phyloP scores from a whole-genome alignment of 2,329 filamentous ascomycete genomes.

The Scortechinia acanthostroma region DNA sequence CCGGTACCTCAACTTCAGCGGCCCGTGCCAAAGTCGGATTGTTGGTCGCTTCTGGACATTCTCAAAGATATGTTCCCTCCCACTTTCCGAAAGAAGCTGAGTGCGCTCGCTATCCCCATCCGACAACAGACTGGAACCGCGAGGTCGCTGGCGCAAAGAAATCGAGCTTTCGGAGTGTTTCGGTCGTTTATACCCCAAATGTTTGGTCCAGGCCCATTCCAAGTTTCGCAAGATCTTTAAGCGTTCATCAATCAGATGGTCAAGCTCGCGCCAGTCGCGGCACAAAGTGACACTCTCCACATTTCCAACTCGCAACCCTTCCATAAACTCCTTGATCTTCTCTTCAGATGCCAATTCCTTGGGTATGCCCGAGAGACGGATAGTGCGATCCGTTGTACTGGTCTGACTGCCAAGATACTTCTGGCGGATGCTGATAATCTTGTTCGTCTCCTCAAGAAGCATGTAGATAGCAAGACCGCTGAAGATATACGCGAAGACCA shows the following conservation, averaged over 20 bases:
- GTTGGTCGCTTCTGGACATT: conserved; percentile 25
- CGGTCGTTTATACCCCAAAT: conserved; percentile 38
- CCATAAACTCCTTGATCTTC: conserved; percentile 78
- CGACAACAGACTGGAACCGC: conserved; percentile 17
- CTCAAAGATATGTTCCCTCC: conserved; percentile 24
- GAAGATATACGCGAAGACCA: conserved; percentile 92
- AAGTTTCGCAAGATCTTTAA: conserved; percentile 61
- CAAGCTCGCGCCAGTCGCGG: conserved; percentile 77
- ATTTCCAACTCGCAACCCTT: conserved; percentile 79
- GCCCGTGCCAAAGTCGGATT: conserved; percentile 69
- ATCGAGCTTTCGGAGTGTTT: background rate
- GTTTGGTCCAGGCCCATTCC: conserved; percentile 76
- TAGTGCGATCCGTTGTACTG: conserved; percentile 91
- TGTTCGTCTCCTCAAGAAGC: conserved; percentile 75
- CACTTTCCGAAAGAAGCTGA: conserved; percentile 45
- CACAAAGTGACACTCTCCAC: conserved; percentile 85
- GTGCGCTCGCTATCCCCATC: conserved; percentile 33
- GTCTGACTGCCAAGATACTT: conserved; percentile 88
- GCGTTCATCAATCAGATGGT: conserved; percentile 65
- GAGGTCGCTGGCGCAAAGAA: conserved; percentile 13
- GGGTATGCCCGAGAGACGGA: conserved; percentile 84
- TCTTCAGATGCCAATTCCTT: conserved; percentile 70
- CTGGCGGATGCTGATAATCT: conserved; percentile 79
- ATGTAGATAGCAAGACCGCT: conserved; percentile 75
- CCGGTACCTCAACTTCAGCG: conserved; percentile 63